These are phyloP conservation scores for Ogataea paraovalis DNA, from an alignment of 805 yeast genomes.

Conservation along the genomic window DNA sequence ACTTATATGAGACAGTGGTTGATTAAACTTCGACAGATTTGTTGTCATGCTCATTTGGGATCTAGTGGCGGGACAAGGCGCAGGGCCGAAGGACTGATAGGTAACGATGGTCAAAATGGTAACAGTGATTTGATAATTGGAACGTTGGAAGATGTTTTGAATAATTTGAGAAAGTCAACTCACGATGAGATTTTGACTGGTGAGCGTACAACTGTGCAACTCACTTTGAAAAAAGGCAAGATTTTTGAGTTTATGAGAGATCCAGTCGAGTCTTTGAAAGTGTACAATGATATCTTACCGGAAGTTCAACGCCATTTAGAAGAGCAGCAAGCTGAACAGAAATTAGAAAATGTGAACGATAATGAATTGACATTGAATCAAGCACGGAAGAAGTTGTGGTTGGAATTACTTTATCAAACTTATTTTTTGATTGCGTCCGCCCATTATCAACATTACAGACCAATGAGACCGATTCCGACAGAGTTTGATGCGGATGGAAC, in stretches of 20 bases:
- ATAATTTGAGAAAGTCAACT: slow-evolving; percentile 57
- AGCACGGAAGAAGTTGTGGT: slow-evolving; percentile 42
- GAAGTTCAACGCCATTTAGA: slow-evolving; percentile 25
- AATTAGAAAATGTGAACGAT: neutral
- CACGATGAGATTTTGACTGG: slow-evolving; percentile 42
- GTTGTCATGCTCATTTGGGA: slow-evolving; percentile 68
- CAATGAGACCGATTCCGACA: slow-evolving; percentile 31
- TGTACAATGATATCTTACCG: slow-evolving; percentile 40
- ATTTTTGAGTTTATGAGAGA: slow-evolving; percentile 53
- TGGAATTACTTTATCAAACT: slow-evolving; percentile 67
- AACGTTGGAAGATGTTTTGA: slow-evolving; percentile 66
- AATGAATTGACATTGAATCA: slow-evolving; percentile 1
- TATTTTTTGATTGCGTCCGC: slow-evolving; percentile 76
- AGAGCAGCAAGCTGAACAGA: slow-evolving; percentile 7
- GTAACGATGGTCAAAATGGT: slow-evolving; percentile 6
- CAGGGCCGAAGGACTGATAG: slow-evolving; percentile 3
- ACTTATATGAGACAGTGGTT: slow-evolving; percentile 66
- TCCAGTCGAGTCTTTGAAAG: slow-evolving; percentile 47
- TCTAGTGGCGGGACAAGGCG: slow-evolving; percentile 7
- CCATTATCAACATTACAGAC: slow-evolving; percentile 52
- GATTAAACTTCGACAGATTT: slow-evolving; percentile 63
- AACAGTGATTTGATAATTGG: slow-evolving; percentile 28
- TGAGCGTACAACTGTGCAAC: slow-evolving; percentile 45
- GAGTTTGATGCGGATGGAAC: slow-evolving; percentile 28
- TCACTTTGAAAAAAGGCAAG: slow-evolving; percentile 61